Base-by-base conservation (phyloP, 768 basidiomycete genomes). In the Hygrophoropsis aurantiaca region DNA sequence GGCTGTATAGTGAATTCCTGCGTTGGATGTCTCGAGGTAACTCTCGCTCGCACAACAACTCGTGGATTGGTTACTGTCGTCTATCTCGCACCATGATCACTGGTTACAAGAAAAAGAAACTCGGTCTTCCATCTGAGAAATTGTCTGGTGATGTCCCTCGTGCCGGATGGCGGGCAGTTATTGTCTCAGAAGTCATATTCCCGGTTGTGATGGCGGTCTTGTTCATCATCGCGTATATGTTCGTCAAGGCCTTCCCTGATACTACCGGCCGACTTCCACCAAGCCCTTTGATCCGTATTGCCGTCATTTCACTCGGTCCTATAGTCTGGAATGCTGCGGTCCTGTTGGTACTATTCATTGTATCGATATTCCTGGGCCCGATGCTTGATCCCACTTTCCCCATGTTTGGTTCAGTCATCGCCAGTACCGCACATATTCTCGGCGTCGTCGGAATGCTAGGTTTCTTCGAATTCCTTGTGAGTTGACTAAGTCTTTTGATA, bases 21-120 rank as follows among this genome's bases (percentile, higher is more conserved):
- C 82, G 97, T 53, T 99, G 97, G 97, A 98, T 99, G 94, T 94
- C 86, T 26, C 83, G 97, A 42, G 97, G 97, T 44, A 99, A 99
- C 73, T 97, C 97, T 32, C 80, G 94, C 25, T 92, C 93, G 18
- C 97, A 99, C 68, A 89, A 81, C 58, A 99, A 97, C 67, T 97
- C 95, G 4, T 99, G 97, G 97, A 95, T 98, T 55, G 95, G 97
- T 0, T 99, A 98, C 68, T 99, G 97, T 66, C 90, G 97, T 44
- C 75, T 99, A 38, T 93, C 93, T n/a, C 79, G 97, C 42, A 99
- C 97, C 15, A 88, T 92, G 82, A 95, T 99, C 62, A 99, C 97
- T 15, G 97, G 97, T n/a, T 99, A 94, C 82, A 98, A 98, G 81
- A 91, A 90, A 75, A 97, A 98, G 79, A 83, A 84, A 56, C 82